These are phyloP conservation scores for Corymbia citriodora DNA, from an alignment of 441 rosid genomes.

Conservation along the genomic window DNA sequence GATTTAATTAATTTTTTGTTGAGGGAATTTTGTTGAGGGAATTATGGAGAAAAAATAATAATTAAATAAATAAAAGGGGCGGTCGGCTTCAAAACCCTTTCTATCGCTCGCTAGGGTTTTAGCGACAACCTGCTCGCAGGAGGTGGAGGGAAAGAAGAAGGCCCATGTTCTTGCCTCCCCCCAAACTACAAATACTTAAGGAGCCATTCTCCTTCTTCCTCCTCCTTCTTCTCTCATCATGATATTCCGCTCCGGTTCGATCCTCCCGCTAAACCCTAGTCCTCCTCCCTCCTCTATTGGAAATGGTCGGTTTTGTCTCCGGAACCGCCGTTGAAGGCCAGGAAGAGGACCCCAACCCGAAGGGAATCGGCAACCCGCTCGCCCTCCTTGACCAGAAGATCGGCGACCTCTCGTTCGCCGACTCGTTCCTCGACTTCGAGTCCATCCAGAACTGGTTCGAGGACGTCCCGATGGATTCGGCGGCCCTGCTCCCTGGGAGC, in stretches of 20 bases:
- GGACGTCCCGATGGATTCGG: conserved; percentile 21
- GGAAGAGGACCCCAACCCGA: conserved; percentile 24
- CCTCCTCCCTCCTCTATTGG: neutral
- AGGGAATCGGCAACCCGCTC: conserved; percentile 16
- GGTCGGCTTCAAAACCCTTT: neutral
- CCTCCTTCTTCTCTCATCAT: neutral
- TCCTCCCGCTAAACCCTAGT: neutral
- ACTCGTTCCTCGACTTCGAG: conserved; percentile 64
- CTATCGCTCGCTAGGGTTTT: neutral
- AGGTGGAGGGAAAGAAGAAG: neutral
- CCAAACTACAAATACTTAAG: neutral
- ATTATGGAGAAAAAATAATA: neutral
- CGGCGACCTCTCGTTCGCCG: conserved; percentile 28
- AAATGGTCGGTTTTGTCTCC: conserved; percentile 56
- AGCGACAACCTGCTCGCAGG: neutral
- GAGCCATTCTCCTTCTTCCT: neutral
- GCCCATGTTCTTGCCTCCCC: neutral
- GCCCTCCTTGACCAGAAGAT: conserved; percentile 21
- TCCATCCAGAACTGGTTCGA: conserved; percentile 44
- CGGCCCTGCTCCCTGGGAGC: conserved; percentile 25
- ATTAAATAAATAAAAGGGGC: neutral
- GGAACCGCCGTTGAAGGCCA: conserved; percentile 15
- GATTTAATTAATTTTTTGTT: neutral
- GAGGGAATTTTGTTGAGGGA: neutral
- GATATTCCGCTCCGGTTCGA: neutral